Evolutionary conservation across 768 basidiomycete species (phyloP), one percentile per base, ranked within the genome.

Genomic region (Saitozyma sp.): DNA sequence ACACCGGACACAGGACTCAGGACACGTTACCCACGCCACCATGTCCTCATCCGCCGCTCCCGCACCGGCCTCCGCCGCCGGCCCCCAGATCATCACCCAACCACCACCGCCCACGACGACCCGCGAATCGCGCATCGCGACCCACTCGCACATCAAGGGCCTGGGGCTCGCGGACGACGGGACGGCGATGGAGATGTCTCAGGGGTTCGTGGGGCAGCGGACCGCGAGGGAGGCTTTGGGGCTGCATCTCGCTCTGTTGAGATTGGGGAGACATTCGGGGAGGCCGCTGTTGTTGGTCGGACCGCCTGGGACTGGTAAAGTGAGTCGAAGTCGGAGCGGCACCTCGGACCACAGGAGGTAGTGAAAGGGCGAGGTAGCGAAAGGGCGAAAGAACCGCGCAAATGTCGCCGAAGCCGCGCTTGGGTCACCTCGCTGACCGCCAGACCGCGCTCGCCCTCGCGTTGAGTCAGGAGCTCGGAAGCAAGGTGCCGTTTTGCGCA

Each of bases 111-210:
- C 75, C 8, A 63, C 69, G n/a, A 69, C 71, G 20, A 53, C 64
- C 11, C 67, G 76, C 46, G 78, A 79, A 61, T 63, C 64, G 19
- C 63, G 78, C 19, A 79, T 79, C 51, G 76, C 77, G 14, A 79
- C 92, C 3, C 94, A 97, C 76, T 96, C 93, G 6, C 94, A 97
- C 79, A 97, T 97, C 79, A 95, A 93, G 82, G 94, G 93, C 8
- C 88, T 98, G 38, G 96, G 96, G 3, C 83, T 98, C 58, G 88
- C 85, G 48, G 79, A 88, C 56, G 92, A 97, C 64, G 95, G 94
- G 0, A 83, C 84, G 59, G 95, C 92, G 1, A 82, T 83, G 40
- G 75, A 82, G 6, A 88, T 90, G 65, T 83, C 85, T 8, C 88
- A 89, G 56, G 96, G 96, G 0, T 97, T 97, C 80, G 85, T 97